A percentile compares a stretch with the other conserved stretches of the same genome.
These are phyloP conservation scores for Neocallimastix lanati DNA, from an alignment of 192 early-diverging fungal genomes.

Conservation along the genomic window DNA sequence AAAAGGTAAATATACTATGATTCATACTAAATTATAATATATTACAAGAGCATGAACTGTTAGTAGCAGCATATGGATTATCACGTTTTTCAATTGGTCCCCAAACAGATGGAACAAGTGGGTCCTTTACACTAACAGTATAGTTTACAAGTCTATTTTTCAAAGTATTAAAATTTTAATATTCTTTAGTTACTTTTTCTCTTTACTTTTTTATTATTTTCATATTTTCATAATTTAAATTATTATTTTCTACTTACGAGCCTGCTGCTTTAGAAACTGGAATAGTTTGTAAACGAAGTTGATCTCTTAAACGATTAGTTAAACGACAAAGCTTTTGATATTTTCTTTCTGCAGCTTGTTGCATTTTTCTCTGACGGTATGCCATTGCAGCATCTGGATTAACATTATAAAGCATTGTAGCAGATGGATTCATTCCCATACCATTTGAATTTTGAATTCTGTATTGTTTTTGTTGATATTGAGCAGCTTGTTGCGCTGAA, in stretches of 20 bases:
- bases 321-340: background rate
- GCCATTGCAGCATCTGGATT: background rate
- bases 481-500: background rate
- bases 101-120: background rate
- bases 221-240: too few relatives aligned
- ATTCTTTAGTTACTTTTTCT: too few relatives aligned
- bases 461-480: background rate
- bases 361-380: background rate
- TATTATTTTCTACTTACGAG: background rate
- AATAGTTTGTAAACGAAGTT: background rate
- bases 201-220: too few relatives aligned
- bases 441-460: background rate
- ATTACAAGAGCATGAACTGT: background rate
- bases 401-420: background rate
- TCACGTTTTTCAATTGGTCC: background rate
- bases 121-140: background rate
- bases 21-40: background rate
- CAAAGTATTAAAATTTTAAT: too few relatives aligned
- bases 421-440: background rate
- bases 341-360: background rate
- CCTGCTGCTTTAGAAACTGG: background rate
- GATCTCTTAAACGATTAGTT: background rate
- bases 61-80: background rate
- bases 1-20: background rate
- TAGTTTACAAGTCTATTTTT: background rate